Percentiles rank a stretch among this genome's conserved stretches.
Conservation (phyloP, 139 green algal species). For the Chloropicon primus region DNA sequence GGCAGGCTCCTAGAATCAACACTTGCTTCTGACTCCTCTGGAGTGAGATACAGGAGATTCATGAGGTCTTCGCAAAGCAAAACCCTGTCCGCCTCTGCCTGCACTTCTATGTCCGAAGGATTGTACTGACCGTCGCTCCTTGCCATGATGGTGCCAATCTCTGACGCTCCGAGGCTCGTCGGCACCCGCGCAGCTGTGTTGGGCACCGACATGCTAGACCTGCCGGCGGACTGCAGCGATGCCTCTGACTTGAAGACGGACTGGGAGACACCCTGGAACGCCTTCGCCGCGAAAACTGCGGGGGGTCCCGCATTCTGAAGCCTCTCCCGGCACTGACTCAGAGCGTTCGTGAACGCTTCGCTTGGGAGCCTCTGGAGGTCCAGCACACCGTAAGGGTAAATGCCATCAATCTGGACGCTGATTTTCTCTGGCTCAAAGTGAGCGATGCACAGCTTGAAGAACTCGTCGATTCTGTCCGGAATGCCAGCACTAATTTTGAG, state of each 20-base stretch:
- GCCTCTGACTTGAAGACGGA: background rate
- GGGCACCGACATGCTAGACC: background rate
- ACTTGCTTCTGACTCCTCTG: background rate
- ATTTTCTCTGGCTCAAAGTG: constrained; percentile 60
- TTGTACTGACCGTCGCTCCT: constrained; percentile 1
- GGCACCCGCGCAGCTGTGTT: background rate
- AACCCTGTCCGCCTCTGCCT: constrained; percentile 49
- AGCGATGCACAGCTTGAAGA: constrained; percentile 47
- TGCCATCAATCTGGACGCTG: constrained; percentile 41
- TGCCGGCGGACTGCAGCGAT: background rate
- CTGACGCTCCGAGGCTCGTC: background rate
- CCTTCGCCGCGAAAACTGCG: background rate
- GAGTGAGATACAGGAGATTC: background rate
- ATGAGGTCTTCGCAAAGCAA: constrained; percentile 30
- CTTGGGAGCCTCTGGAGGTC: constrained; percentile 37
- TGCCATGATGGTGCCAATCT: background rate
- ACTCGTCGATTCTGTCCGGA: constrained; percentile 48
- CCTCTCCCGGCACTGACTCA: constrained; percentile 18
- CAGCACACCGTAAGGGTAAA: constrained; percentile 39
- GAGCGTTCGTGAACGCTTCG: constrained; percentile 15
- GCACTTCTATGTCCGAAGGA: constrained; percentile 18
- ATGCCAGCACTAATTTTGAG: constrained; percentile 42
- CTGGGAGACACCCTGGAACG: background rate
- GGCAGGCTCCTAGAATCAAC: background rate
- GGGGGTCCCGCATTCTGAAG: background rate